phyloP scores from a whole-genome alignment of 768 basidiomycete genomes.

The Tricholoma bakamatsutake region DNA sequence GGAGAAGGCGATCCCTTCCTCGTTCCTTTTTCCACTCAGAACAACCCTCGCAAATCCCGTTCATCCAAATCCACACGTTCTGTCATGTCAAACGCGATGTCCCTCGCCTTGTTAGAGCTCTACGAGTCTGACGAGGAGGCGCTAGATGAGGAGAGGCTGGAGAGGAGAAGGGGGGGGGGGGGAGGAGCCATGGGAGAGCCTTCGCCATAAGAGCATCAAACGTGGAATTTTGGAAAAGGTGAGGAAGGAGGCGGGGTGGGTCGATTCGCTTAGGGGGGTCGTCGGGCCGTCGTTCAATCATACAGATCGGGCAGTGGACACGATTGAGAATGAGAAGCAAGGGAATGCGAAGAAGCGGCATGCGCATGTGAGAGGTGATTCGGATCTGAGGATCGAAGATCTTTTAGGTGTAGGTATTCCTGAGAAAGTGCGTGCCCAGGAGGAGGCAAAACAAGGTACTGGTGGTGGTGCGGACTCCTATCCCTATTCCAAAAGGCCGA shows the following conservation, averaged over 20 bases:
- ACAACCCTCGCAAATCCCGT: conserved; percentile 2
- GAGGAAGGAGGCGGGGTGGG: conserved; percentile 27
- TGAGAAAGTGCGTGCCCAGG: background rate
- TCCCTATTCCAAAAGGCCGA: background rate
- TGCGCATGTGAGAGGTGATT: background rate
- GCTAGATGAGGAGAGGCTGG: background rate
- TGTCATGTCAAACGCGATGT: conserved; percentile 13
- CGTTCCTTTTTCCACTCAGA: conserved; percentile 9
- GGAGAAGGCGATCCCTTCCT: conserved; percentile 24
- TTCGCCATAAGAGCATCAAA: conserved; percentile 47
- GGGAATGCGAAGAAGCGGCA: background rate
- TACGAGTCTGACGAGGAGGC: conserved; percentile 13
- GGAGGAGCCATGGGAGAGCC: conserved; percentile 36
- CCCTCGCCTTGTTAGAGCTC: conserved; percentile 20
- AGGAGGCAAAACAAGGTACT: background rate
- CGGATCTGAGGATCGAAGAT: background rate
- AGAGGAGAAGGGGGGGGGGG: conserved; percentile 1
- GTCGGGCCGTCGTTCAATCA: conserved; percentile 14
- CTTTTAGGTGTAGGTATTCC: background rate
- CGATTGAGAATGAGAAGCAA: conserved; percentile 8
- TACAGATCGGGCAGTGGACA: background rate
- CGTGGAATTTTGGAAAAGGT: conserved; percentile 42
- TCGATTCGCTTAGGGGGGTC: conserved; percentile 25
- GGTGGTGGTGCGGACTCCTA: background rate
- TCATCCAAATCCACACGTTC: conserved; percentile 11